phyloP scores from a whole-genome alignment of 805 yeast genomes.

The Wickerhamia fluorescens region DNA sequence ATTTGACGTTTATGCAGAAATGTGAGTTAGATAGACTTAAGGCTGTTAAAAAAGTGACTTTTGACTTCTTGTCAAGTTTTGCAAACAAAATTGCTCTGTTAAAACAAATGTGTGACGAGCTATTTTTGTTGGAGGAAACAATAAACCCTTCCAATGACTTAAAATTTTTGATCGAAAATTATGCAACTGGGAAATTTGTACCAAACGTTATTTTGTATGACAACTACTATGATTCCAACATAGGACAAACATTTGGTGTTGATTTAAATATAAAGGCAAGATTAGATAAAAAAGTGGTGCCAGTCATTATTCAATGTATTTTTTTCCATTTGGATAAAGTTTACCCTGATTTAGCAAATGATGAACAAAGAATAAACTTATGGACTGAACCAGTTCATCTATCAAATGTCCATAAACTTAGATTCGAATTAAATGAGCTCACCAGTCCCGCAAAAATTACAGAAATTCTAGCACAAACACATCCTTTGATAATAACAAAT shows the following conservation, averaged over 20 bases:
- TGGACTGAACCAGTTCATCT: slow-evolving; percentile 68
- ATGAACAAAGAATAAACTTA: slow-evolving; percentile 55
- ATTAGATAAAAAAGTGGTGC: slow-evolving; percentile 67
- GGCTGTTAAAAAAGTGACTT: slow-evolving; percentile 68
- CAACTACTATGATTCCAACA: slow-evolving; percentile 66
- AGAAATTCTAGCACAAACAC: slow-evolving; percentile 29
- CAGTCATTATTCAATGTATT: slow-evolving; percentile 55
- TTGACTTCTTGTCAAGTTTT: slow-evolving; percentile 63
- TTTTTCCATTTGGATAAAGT: slow-evolving; percentile 59
- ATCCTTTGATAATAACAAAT: slow-evolving; percentile 58
- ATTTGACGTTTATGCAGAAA: slow-evolving; percentile 68
- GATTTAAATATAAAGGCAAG: slow-evolving; percentile 66
- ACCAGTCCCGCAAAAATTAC: slow-evolving; percentile 22
- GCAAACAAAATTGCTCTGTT: slow-evolving; percentile 53
- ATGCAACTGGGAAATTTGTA: slow-evolving; percentile 65
- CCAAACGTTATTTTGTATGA: slow-evolving; percentile 73
- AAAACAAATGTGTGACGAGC: slow-evolving; percentile 53
- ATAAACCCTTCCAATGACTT: slow-evolving; percentile 67
- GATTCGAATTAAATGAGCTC: slow-evolving; percentile 44
- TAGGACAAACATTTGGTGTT: slow-evolving; percentile 71
- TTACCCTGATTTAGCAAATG: slow-evolving; percentile 65
- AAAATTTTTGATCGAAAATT: slow-evolving; percentile 56
- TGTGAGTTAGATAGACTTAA: slow-evolving; percentile 74
- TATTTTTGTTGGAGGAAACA: slow-evolving; percentile 59
- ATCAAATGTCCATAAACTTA: slow-evolving; percentile 50